phyloP scores from a whole-genome alignment of 495 filamentous ascomycete species.

The Hyaloscypha bicolor region DNA sequence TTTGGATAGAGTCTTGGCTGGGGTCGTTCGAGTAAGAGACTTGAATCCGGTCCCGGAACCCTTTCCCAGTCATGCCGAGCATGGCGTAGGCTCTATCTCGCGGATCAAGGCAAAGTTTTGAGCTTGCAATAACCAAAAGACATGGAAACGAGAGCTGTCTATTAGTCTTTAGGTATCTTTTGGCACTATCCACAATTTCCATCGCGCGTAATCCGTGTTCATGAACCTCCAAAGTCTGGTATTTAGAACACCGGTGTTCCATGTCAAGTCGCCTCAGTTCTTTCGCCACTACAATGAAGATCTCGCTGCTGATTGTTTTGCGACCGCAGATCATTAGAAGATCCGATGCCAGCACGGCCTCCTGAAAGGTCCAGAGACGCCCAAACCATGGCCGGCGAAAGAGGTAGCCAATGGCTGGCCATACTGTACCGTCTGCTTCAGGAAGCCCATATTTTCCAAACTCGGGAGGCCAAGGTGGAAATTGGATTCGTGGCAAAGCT shows the following conservation, averaged over 20 bases:
- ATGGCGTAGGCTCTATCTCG: slow-evolving; percentile 1
- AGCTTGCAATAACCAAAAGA: not conserved
- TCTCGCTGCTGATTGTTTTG: slow-evolving; percentile 7
- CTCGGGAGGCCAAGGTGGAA: not conserved
- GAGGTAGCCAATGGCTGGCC: slow-evolving; percentile 1
- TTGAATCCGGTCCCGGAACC: not conserved
- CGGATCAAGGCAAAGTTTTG: not conserved
- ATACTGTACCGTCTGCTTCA: not conserved
- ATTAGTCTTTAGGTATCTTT: too few species aligned
- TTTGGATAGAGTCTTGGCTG: not conserved
- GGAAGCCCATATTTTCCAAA: not conserved
- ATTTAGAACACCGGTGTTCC: too few species aligned
- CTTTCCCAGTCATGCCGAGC: not conserved
- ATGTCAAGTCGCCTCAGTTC: not conserved
- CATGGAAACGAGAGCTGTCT: too few species aligned
- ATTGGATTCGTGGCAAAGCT: not conserved
- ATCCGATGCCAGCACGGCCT: slow-evolving; percentile 18
- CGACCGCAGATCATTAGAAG: slow-evolving; percentile 19
- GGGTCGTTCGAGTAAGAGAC: not conserved
- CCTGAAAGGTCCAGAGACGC: slow-evolving; percentile 30
- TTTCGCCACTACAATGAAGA: not conserved
- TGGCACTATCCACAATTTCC: too few species aligned
- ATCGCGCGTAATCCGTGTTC: too few species aligned
- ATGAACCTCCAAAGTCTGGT: too few species aligned
- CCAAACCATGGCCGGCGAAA: slow-evolving; percentile 24